Conservation (phyloP, 371 early-diverging fungal genomes). For the Conidiobolus incongruus region DNA sequence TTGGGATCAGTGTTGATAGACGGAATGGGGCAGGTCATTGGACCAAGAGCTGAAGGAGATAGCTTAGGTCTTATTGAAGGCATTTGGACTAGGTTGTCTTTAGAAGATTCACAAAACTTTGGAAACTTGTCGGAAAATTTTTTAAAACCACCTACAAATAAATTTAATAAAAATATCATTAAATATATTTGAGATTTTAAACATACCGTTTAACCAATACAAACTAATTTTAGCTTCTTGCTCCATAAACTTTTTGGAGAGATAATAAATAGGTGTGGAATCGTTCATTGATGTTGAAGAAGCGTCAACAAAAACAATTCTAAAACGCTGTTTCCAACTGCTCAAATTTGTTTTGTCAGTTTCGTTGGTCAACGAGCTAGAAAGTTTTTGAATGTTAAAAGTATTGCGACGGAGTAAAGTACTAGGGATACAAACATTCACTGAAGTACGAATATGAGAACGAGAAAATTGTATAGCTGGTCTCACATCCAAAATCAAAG, state of each 20-base stretch:
- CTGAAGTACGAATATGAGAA: neutral
- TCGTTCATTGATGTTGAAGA: neutral
- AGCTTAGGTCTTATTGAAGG: neutral
- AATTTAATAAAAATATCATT: neutral
- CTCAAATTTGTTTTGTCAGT: neutral
- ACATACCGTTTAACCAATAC: constrained; percentile 1
- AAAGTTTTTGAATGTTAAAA: neutral
- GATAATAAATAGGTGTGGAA: neutral
- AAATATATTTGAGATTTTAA: no score
- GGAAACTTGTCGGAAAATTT: neutral
- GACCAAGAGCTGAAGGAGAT: neutral
- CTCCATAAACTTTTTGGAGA: neutral
- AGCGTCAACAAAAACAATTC: constrained; percentile 1
- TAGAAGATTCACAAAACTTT: neutral
- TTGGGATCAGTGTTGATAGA: neutral
- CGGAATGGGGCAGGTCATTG: neutral
- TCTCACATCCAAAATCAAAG: neutral
- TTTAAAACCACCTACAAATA: constrained; percentile 3
- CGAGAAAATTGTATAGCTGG: constrained; percentile 1
- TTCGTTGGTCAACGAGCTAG: neutral
- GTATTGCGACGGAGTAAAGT: neutral
- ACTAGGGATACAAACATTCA: neutral
- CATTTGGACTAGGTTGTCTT: neutral
- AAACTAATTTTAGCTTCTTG: neutral
- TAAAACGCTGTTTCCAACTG: neutral